Base-by-base conservation (phyloP, 2,329 filamentous ascomycete genomes). In the Aspergillus sp. region DNA sequence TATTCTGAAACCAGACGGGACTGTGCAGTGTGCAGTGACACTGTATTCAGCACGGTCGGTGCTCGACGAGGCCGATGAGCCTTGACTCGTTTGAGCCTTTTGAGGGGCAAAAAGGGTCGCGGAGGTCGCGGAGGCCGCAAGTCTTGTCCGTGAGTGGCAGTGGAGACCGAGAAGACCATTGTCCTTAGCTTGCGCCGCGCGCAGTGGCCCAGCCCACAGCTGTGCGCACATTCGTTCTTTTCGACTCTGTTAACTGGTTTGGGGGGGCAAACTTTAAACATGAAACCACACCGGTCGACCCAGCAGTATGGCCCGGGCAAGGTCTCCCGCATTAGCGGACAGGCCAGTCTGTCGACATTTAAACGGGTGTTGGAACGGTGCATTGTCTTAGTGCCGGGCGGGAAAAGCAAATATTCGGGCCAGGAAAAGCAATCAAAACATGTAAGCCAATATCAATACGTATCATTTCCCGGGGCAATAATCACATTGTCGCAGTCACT, bases 311-410 rank as follows among this genome's bases (percentile, higher is more conserved):
- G 68, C 68, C 64, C 60, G 62, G 66, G 60, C 64, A 62, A 63
- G 69, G 64, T 68, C 65, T 68, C 66, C 63, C 64, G 64, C 64
- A 50, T 66, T 69, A 66, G 66, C 58, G 62, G 42, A 30, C 37
- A 34, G 59, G 56, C 63, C 55, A 51, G 54, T 17, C 58, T 59
- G 46, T 62, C 53, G 55, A 54, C 47, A 57, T 58, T 57, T 59
- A 59, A 56, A 57, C 19, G 46, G 47, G 34, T 46, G 45, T 20
- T 27, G 5, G 9, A n/a, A 13, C 13, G 8, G 13, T 24, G 15
- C 11, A 30, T 15, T 12, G 20, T 42, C 34, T 8, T n/a, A 37
- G 34, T 37, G 12, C 27, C 27, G 27, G 27, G 27, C 4, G 15
- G 34, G 15, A 37, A 37, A 37, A 37, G 34, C 34, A 37, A 37